These are phyloP conservation scores for Erodium moschatum DNA, from an alignment of 441 rosid species.

Conservation along the genomic window DNA sequence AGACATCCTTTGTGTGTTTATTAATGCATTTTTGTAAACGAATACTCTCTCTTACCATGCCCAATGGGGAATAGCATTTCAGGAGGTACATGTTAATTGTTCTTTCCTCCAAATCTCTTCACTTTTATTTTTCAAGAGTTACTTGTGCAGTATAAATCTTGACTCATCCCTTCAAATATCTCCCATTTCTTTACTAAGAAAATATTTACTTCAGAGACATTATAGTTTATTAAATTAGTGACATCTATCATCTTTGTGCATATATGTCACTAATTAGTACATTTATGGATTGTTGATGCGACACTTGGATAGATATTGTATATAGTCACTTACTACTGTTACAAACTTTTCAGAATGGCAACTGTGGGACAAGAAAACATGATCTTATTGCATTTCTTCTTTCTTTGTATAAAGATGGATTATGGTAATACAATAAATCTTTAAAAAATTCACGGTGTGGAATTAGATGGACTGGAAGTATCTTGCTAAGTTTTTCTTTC, in stretches of 20 bases:
- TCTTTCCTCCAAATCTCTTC: neutral
- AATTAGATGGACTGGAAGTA: constrained; percentile 4
- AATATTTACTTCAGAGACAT: neutral
- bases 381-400: constrained; percentile 50
- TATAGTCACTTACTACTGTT: constrained; percentile 19
- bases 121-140: neutral
- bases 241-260: neutral
- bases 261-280: neutral
- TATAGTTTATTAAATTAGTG: neutral
- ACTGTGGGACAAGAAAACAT: constrained; percentile 49
- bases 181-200: neutral
- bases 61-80: neutral
- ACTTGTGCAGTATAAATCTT: neutral
- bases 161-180: neutral
- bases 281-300: neutral
- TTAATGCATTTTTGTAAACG: neutral
- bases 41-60: neutral
- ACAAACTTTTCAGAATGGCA: constrained; percentile 35
- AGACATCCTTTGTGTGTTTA: constrained; percentile 22
- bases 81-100: neutral
- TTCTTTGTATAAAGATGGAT: constrained; percentile 41
- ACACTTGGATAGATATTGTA: constrained; percentile 18
- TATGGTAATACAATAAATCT: constrained; percentile 34
- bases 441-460: neutral
- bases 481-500: constrained; percentile 12